Percentiles rank a stretch among this genome's conserved stretches.
Evolutionary conservation across 257 asterid species (phyloP).

Genomic region (Ilex asprella): DNA sequence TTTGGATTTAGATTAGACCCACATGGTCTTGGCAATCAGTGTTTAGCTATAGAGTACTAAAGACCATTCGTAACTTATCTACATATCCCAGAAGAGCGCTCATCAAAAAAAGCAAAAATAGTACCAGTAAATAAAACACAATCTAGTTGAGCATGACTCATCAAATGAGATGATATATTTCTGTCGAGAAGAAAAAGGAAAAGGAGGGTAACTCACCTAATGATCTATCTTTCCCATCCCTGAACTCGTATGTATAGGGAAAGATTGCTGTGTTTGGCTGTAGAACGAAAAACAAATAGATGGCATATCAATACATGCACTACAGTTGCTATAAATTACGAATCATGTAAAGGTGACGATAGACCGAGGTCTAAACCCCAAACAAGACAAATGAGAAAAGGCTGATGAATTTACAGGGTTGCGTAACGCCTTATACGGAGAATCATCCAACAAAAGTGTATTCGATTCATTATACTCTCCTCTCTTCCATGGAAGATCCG

Average conservation of each 20-base stretch:
- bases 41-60: too few species aligned
- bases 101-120: too few species aligned
- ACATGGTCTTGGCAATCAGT: too few species aligned
- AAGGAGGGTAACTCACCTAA: constrained; percentile 41
- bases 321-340: constrained; percentile 5
- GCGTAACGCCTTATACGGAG: constrained; percentile 69
- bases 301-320: constrained; percentile 9
- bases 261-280: constrained; percentile 74
- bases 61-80: too few species aligned
- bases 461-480: constrained; percentile 72
- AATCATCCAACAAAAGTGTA: constrained; percentile 79
- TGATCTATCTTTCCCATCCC: constrained; percentile 42
- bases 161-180: too few species aligned
- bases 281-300: constrained; percentile 20
- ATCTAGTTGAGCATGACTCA: too few species aligned
- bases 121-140: too few species aligned
- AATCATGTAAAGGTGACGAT: constrained; percentile 11
- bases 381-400: constrained; percentile 6
- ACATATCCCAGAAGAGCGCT: too few species aligned
- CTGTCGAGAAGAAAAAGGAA: too few species aligned
- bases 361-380: background rate
- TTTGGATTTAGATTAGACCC: too few species aligned
- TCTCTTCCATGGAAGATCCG: constrained; percentile 73
- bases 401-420: constrained; percentile 61
- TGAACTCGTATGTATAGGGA: constrained; percentile 49